Evolutionary conservation across 1,284 basidiomycete genomes (phyloP).

Genomic region (Ustilago cynodontis): DNA sequence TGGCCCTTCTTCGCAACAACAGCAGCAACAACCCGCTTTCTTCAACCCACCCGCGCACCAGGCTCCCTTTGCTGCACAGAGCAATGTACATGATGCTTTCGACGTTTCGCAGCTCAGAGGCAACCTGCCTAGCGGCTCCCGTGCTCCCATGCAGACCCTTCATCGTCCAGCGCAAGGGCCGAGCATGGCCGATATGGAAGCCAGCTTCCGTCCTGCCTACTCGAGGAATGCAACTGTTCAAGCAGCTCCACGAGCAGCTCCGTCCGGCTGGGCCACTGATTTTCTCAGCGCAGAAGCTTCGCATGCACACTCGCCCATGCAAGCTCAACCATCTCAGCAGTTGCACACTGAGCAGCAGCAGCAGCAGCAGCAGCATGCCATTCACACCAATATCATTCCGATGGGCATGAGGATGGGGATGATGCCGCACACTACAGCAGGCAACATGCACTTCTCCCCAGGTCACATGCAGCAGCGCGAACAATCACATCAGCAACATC

Average conservation of each 20-base stretch:
- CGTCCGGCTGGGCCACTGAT: slow-evolving; percentile 56
- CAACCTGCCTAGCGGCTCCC: slow-evolving; percentile 45
- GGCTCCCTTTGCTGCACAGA: slow-evolving; percentile 11
- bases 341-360: slow-evolving; percentile 27
- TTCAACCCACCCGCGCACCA: slow-evolving; percentile 43
- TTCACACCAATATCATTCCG: slow-evolving; percentile 39
- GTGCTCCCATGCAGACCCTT: slow-evolving; percentile 25
- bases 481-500: slow-evolving; percentile 13
- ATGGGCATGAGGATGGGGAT: slow-evolving; percentile 37
- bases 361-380: slow-evolving; percentile 22
- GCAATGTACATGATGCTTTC: slow-evolving; percentile 43
- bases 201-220: slow-evolving; percentile 47
- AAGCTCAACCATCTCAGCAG: slow-evolving; percentile 18
- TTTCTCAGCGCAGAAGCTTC: slow-evolving; percentile 46
- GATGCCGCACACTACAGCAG: slow-evolving; percentile 16
- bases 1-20: slow-evolving; percentile 18
- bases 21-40: slow-evolving; percentile 46
- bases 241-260: slow-evolving; percentile 19
- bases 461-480: slow-evolving; percentile 29
- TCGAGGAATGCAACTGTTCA: slow-evolving; percentile 12
- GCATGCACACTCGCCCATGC: slow-evolving; percentile 16
- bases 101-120: slow-evolving; percentile 57
- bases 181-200: slow-evolving; percentile 41
- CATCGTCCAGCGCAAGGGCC: slow-evolving; percentile 16
- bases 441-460: slow-evolving; percentile 24